These are phyloP conservation scores for Lepidium sativum DNA, from an alignment of 345 rosid genomes.

Conservation along the genomic window DNA sequence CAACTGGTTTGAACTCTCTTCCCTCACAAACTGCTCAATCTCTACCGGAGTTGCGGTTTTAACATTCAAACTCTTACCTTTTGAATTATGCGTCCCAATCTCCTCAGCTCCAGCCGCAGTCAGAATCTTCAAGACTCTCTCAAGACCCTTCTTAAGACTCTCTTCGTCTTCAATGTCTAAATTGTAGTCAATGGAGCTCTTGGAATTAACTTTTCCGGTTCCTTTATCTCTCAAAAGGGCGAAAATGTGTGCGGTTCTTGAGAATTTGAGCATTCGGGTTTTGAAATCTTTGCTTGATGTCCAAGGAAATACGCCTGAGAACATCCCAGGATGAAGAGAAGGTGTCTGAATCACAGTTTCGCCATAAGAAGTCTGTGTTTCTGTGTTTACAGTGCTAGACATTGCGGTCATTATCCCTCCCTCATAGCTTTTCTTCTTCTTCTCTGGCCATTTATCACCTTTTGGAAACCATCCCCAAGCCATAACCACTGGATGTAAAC, in stretches of 20 bases:
- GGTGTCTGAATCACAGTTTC: constrained; percentile 76
- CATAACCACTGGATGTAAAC: constrained; percentile 78
- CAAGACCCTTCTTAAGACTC: constrained; percentile 47
- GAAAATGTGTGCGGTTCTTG: constrained; percentile 63
- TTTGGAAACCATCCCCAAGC: constrained; percentile 79
- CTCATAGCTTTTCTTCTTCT: constrained; percentile 52
- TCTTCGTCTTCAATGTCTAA: constrained; percentile 43
- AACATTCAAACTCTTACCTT: constrained; percentile 47
- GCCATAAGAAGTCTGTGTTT: constrained; percentile 33
- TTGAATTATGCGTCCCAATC: constrained; percentile 59
- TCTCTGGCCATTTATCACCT: constrained; percentile 39
- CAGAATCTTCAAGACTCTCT: constrained; percentile 52
- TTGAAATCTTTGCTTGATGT: constrained; percentile 54
- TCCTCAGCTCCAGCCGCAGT: constrained; percentile 79
- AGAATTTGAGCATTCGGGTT: constrained; percentile 48
- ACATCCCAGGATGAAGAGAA: constrained; percentile 76
- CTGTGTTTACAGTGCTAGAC: constrained; percentile 38
- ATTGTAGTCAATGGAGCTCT: constrained; percentile 37
- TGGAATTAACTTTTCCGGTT: constrained; percentile 41
- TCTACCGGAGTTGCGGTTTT: constrained; percentile 32
- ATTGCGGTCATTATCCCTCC: constrained; percentile 89
- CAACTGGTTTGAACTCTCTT: constrained; percentile 49
- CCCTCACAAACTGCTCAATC: constrained; percentile 49
- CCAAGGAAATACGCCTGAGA: constrained; percentile 69
- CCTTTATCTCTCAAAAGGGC: constrained; percentile 64